Percentiles rank a stretch among this genome's conserved stretches.
phyloP scores from a whole-genome alignment of 805 yeast genomes.

The Wickerhamomyces bisporus region DNA sequence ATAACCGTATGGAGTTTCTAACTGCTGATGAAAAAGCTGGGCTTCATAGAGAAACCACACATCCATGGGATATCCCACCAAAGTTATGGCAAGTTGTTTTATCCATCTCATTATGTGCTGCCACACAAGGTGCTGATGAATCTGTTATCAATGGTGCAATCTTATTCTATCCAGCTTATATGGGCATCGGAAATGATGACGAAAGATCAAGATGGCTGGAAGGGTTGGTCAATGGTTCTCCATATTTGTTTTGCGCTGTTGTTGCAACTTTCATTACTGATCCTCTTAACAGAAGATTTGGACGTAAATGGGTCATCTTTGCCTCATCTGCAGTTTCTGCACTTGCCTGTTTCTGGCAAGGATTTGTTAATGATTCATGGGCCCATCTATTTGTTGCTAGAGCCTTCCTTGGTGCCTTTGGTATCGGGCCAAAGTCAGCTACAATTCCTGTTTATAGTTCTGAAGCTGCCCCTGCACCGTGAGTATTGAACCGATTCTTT shows the following conservation, averaged over 20 bases:
- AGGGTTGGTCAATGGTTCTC: conserved; percentile 67
- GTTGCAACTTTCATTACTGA: conserved; percentile 65
- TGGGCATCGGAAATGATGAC: conserved; percentile 44
- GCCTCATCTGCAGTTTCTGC: conserved; percentile 58
- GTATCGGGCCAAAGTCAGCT: conserved; percentile 72
- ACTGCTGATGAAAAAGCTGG: conserved; percentile 49
- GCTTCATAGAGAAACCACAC: conserved; percentile 40
- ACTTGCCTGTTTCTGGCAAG: conserved; percentile 65
- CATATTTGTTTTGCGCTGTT: conserved; percentile 58
- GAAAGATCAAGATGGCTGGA: conserved; percentile 49
- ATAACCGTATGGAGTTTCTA: conserved; percentile 51
- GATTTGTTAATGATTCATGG: conserved; percentile 51
- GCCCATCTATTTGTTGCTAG: conserved; percentile 64
- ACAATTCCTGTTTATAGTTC: conserved; percentile 70
- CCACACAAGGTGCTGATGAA: conserved; percentile 79
- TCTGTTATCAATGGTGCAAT: conserved; percentile 71
- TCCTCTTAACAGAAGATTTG: conserved; percentile 47
- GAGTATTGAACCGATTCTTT: not conserved
- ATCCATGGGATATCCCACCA: conserved; percentile 38
- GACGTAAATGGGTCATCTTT: conserved; percentile 65
- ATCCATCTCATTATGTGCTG: conserved; percentile 72
- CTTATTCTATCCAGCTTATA: conserved; percentile 50
- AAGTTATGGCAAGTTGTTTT: conserved; percentile 52
- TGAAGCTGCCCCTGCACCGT: conserved; percentile 54
- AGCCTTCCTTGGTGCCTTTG: conserved; percentile 54